phyloP scores from a whole-genome alignment of 2,329 filamentous ascomycete species.

The Exophiala dermatitidis region DNA sequence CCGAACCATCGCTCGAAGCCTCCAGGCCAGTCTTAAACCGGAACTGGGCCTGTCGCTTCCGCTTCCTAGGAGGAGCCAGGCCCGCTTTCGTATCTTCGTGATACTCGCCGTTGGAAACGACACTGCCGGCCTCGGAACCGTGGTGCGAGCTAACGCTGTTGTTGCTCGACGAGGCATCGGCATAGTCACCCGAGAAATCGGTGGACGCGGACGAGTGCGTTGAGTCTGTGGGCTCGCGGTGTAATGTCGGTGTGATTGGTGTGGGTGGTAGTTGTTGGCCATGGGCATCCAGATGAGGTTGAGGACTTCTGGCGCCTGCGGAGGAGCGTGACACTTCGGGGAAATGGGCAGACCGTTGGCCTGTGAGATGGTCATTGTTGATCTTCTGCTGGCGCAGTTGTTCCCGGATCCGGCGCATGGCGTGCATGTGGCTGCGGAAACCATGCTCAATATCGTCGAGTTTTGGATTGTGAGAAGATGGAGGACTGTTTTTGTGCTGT shows the following conservation, averaged over 20 bases:
- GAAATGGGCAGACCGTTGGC: constrained; percentile 15
- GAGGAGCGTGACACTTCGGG: constrained; percentile 1
- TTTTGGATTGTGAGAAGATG: background rate
- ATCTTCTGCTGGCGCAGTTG: constrained; percentile 20
- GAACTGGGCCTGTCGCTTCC: constrained; percentile 8
- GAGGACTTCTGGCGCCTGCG: background rate
- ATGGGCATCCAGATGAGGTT: background rate
- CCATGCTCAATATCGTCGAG: constrained; percentile 20
- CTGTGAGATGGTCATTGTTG: constrained; percentile 12
- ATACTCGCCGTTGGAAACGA: constrained; percentile 3
- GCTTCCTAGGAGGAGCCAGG: constrained; percentile 3
- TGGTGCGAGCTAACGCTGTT: constrained; percentile 4
- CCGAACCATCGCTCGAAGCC: background rate
- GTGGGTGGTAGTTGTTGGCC: constrained; percentile 1
- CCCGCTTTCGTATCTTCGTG: background rate
- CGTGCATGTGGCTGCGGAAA: constrained; percentile 21
- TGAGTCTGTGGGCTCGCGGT: constrained; percentile 2
- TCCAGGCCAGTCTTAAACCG: constrained; percentile 15
- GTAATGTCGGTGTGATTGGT: constrained; percentile 7
- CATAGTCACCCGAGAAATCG: constrained; percentile 11
- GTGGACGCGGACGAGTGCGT: constrained; percentile 1
- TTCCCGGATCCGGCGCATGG: constrained; percentile 21
- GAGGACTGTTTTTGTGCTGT: too few species aligned
- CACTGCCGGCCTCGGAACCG: constrained; percentile 10
- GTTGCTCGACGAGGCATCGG: constrained; percentile 10